phyloP scores from a whole-genome alignment of 129 eudicot species.

The Cynara cardunculus region DNA sequence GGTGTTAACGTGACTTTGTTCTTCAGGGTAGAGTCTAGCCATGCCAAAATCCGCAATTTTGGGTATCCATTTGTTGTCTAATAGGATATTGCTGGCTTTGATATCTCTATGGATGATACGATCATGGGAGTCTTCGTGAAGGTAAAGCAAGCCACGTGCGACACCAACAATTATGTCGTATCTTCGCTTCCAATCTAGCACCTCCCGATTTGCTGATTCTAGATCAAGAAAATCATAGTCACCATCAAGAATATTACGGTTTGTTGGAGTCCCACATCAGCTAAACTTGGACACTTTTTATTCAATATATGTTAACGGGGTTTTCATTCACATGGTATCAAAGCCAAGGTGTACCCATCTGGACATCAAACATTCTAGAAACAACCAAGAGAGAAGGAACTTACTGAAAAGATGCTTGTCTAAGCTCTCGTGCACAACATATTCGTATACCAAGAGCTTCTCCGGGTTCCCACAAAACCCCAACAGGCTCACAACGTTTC shows the following conservation, averaged over 20 bases:
- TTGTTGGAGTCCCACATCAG: background rate
- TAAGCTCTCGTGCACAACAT: conserved; percentile 67
- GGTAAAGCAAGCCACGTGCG: conserved; percentile 72
- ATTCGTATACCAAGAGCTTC: conserved; percentile 75
- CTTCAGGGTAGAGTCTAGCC: conserved; percentile 72
- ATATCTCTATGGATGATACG: conserved; percentile 78
- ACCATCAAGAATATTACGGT: background rate
- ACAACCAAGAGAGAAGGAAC: conserved; percentile 10
- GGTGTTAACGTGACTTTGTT: conserved; percentile 66
- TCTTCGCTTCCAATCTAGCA: conserved; percentile 66
- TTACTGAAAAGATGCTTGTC: conserved; percentile 80
- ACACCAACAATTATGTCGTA: conserved; percentile 53
- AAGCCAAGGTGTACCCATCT: too few relatives aligned
- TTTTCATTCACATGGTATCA: too few relatives aligned
- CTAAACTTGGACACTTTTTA: background rate
- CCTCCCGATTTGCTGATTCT: conserved; percentile 30
- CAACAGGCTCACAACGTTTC: conserved; percentile 62
- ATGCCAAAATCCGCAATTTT: conserved; percentile 89
- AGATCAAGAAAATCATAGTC: conserved; percentile 20
- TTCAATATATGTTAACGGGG: too few relatives aligned
- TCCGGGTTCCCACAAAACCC: conserved; percentile 61
- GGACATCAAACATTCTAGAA: background rate
- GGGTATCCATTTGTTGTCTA: conserved; percentile 78
- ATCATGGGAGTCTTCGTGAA: conserved; percentile 62
- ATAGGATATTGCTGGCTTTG: conserved; percentile 72